Evolutionary conservation across 371 early-diverging fungal genomes (phyloP).

Genomic region (Sporodiniella umbellata): DNA sequence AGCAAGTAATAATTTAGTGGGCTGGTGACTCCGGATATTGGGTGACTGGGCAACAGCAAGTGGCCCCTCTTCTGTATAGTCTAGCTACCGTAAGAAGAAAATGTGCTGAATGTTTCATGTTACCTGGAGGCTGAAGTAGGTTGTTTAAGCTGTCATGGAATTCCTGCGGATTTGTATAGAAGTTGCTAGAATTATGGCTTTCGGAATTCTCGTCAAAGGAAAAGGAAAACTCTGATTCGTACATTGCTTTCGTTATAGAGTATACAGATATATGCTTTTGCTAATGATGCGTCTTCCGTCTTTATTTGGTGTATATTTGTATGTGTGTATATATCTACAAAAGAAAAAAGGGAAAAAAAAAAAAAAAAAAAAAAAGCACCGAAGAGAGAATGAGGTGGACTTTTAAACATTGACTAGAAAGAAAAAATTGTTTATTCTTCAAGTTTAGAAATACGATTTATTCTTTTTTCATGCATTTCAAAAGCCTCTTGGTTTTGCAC

Average conservation of each 20-base stretch:
- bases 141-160: background rate
- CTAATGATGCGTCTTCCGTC: no score
- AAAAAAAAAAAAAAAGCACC: background rate
- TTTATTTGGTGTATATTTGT: conserved; percentile 2
- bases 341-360: background rate
- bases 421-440: conserved; percentile 10
- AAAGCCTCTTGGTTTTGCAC: conserved; percentile 14
- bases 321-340: background rate
- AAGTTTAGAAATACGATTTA: conserved; percentile 25
- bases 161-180: conserved; percentile 16
- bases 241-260: background rate
- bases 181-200: conserved; percentile 15
- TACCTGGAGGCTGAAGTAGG: conserved; percentile 4
- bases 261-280: no score
- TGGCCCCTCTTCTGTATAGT: background rate
- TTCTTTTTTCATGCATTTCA: conserved; percentile 27
- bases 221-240: conserved; percentile 6
- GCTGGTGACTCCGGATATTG: conserved; percentile 48
- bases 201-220: conserved; percentile 5
- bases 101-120: background rate
- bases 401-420: background rate
- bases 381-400: background rate
- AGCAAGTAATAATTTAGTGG: conserved; percentile 69
- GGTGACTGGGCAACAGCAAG: conserved; percentile 6
- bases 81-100: background rate